A percentile compares a stretch with the other conserved stretches of the same genome.
Conservation (phyloP, 176 grass and related monocot genomes). For the Tillandsia fasciculata region DNA sequence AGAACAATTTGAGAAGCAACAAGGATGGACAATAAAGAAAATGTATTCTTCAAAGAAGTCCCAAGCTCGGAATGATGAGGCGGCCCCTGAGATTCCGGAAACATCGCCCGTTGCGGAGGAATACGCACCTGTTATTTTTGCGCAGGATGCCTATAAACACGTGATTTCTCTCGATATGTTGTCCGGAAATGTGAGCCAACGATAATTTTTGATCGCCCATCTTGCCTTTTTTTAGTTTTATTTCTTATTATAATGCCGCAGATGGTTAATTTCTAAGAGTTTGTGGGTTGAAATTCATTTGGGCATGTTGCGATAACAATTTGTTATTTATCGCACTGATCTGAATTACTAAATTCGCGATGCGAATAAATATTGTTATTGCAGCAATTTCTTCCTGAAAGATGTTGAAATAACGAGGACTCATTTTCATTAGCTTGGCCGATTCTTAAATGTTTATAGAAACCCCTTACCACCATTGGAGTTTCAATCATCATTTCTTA, state of each 20-base stretch:
- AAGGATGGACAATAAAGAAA: conserved; percentile 92
- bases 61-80: conserved; percentile 35
- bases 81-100: conserved; percentile 36
- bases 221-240: not conserved
- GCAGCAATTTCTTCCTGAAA: too few species aligned
- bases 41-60: conserved; percentile 71
- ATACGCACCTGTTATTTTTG: conserved; percentile 97
- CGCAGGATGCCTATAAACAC: conserved; percentile 88
- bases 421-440: too few species aligned
- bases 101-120: conserved; percentile 37
- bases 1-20: conserved; percentile 77
- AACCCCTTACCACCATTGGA: too few species aligned
- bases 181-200: conserved; percentile 52
- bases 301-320: too few species aligned
- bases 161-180: conserved; percentile 94
- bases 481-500: too few species aligned
- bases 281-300: not conserved
- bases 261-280: not conserved
- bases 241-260: not conserved
- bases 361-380: too few species aligned
- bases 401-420: too few species aligned
- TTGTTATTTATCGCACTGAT: too few species aligned
- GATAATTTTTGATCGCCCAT: not conserved
- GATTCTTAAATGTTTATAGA: not conserved
- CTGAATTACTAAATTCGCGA: too few species aligned